Evolutionary conservation across 768 basidiomycete species (phyloP), one percentile per base, ranked within the genome.

Genomic region (Tulasnella sp.): DNA sequence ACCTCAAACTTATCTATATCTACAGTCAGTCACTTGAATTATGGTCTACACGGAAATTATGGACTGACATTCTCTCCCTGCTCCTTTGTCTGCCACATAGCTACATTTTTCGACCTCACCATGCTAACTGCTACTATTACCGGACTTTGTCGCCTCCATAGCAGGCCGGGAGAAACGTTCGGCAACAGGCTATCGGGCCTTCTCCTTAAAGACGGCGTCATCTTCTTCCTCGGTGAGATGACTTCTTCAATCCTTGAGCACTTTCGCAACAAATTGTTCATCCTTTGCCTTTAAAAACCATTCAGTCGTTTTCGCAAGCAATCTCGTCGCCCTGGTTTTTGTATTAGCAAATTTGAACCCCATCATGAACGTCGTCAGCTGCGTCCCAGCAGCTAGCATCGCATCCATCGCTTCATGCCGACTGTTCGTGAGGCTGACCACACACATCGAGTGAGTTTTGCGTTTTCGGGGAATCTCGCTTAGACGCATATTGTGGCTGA

Each of bases 31-130:
- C n/a, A n/a, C 34, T 38, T 38, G 34, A 38, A 38, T 15, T 38
- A 51, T 48, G 47, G 34, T 15, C 15, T 38, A 15, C 34, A n/a
- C 50, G 21, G 8, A 34, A 43, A 43, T 43, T 61, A 4, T 48
- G 47, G 15, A 38, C 51, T 61, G 4, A 56, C 45, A 51, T 34
- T 23, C 47, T n/a, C 9, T 24, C 27, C n/a, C n/a, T n/a, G n/a
- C n/a, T n/a, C n/a, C n/a, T n/a, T n/a, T n/a, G n/a, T n/a, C n/a
- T n/a, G n/a, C 21, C n/a, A 19, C 21, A 10, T 41, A 58, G 78
- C 81, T 50, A 87, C 86, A 85, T 71, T 72, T 21, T 85, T 86
- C 66, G 85, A 87, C 70, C 75, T 87, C 62, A 66, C 72, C 15
- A 82, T 87, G 51, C 69, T 87, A 27, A 72, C 71, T 49, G 73